phyloP scores from a whole-genome alignment of 805 yeast genomes.

The Jamesozyma spencerorum region DNA sequence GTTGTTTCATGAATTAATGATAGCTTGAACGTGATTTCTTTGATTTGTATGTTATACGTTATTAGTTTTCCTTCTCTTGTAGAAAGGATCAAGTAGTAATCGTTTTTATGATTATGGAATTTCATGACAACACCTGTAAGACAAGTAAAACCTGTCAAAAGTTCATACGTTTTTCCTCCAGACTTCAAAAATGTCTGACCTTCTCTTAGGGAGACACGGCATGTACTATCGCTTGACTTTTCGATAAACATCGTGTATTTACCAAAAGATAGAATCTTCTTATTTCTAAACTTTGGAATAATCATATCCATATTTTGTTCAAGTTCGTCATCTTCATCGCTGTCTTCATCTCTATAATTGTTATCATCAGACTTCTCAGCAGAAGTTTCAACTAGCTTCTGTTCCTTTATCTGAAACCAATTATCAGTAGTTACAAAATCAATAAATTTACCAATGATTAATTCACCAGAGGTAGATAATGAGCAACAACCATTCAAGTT shows the following conservation, averaged over 20 bases:
- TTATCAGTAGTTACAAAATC: constrained; percentile 13
- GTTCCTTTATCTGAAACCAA: constrained; percentile 18
- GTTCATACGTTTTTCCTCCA: not conserved
- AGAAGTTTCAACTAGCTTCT: not conserved
- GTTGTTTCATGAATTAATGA: constrained; percentile 51
- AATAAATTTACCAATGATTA: constrained; percentile 22
- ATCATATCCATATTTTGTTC: constrained; percentile 6
- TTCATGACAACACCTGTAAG: constrained; percentile 21
- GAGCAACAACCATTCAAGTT: constrained; percentile 25
- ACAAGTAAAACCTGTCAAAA: constrained; percentile 7
- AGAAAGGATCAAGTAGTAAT: constrained; percentile 39
- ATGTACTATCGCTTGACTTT: not conserved
- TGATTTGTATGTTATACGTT: constrained; percentile 11
- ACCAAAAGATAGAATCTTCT: constrained; percentile 6
- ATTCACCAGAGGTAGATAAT: constrained; percentile 17
- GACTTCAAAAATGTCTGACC: not conserved
- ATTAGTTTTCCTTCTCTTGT: constrained; percentile 18
- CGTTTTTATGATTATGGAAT: constrained; percentile 10
- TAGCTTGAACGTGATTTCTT: constrained; percentile 24
- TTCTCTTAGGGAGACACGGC: constrained; percentile 2
- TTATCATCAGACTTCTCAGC: constrained; percentile 4
- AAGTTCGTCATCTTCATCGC: constrained; percentile 14
- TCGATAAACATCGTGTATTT: constrained; percentile 4
- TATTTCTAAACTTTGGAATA: constrained; percentile 8
- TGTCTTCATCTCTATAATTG: constrained; percentile 8